These are phyloP conservation scores for Xerocomus alliaceus DNA, from an alignment of 1,284 basidiomycete genomes.

Conservation along the genomic window DNA sequence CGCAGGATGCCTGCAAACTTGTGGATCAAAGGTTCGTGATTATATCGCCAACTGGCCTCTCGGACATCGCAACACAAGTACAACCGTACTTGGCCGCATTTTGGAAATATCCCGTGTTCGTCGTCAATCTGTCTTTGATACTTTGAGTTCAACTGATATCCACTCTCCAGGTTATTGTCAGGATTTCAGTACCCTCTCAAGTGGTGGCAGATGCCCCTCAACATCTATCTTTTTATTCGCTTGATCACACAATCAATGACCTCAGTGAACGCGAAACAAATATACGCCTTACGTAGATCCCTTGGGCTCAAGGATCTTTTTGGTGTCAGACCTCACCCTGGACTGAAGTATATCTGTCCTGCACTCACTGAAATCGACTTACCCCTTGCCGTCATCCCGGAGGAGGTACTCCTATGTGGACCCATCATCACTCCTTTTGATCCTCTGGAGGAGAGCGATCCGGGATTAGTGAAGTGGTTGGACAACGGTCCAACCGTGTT, in stretches of 20 bases:
- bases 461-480: slow-evolving; percentile 15
- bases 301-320: not conserved
- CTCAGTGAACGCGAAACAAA: not conserved
- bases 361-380: slow-evolving; percentile 7
- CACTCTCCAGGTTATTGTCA: not conserved
- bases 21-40: slow-evolving; percentile 1
- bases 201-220: slow-evolving; percentile 22
- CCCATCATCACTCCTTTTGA: slow-evolving; percentile 20
- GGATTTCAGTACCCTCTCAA: slow-evolving; percentile 12
- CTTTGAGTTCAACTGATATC: not conserved
- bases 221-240: slow-evolving; percentile 16
- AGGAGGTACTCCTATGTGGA: slow-evolving; percentile 5
- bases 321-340: not conserved
- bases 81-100: slow-evolving; percentile 2
- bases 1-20: slow-evolving; percentile 16
- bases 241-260: not conserved
- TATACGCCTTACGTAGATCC: not conserved
- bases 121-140: not conserved
- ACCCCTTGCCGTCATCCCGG: not conserved
- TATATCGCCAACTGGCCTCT: slow-evolving; percentile 11
- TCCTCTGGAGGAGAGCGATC: slow-evolving; percentile 12
- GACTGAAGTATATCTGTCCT: slow-evolving; percentile 11
- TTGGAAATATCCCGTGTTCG: slow-evolving; percentile 19
- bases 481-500: slow-evolving; percentile 19
- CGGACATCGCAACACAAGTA: not conserved